A percentile compares a stretch with the other conserved stretches of the same genome.
Evolutionary conservation across 2,329 filamentous ascomycete species (phyloP).

Genomic region (Monosporascus cannonballus): DNA sequence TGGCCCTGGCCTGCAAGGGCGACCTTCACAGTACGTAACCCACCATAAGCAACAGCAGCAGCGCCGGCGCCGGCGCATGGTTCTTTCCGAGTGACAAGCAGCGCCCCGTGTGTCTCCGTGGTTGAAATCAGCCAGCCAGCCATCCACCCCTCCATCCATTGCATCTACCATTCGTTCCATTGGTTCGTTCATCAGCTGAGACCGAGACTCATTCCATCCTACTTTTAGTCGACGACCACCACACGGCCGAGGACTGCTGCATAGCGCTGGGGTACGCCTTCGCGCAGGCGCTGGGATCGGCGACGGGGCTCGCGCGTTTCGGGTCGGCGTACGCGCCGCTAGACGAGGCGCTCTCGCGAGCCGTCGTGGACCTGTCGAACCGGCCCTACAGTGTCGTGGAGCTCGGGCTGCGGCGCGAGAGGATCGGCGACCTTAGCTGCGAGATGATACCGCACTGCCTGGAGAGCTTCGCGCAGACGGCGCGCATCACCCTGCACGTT

Average conservation of each 20-base stretch:
- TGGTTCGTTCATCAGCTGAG: not conserved
- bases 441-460: conserved; percentile 98
- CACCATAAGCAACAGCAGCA: too few relatives aligned
- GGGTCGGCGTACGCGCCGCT: conserved; percentile 88
- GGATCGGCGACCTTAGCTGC: conserved; percentile 84
- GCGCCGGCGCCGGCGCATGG: too few relatives aligned
- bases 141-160: too few relatives aligned
- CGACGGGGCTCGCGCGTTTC: conserved; percentile 80
- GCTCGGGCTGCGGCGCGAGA: conserved; percentile 80
- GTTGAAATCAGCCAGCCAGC: not conserved
- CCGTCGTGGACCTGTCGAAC: conserved; percentile 92
- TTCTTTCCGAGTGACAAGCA: not conserved
- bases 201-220: not conserved
- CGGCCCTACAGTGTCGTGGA: conserved; percentile 81
- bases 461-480: conserved; percentile 87
- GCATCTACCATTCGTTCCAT: not conserved
- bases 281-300: conserved; percentile 69
- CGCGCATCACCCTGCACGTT: conserved; percentile 89
- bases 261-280: conserved; percentile 86
- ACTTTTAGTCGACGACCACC: conserved; percentile 84
- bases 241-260: conserved; percentile 93
- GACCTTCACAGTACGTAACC: conserved; percentile 75
- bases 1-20: conserved; percentile 75
- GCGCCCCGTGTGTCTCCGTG: too few relatives aligned
- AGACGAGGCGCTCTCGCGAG: conserved; percentile 89